A percentile compares a stretch with the other conserved stretches of the same genome.
phyloP scores from a whole-genome alignment of 2,329 filamentous ascomycete genomes.

The Grosmannia clavigera region DNA sequence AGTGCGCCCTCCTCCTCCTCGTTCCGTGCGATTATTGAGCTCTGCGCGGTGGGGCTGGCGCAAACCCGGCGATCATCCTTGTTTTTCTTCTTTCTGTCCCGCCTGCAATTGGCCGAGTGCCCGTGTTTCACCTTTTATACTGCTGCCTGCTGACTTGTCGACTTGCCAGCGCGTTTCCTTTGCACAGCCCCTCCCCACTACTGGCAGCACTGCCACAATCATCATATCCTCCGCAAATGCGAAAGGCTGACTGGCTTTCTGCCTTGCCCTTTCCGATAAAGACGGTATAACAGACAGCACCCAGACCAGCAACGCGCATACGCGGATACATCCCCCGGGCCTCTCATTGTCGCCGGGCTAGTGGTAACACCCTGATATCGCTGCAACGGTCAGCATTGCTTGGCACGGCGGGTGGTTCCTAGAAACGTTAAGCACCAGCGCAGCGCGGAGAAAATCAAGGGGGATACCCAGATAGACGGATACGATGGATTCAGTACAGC shows the following conservation, averaged over 20 bases:
- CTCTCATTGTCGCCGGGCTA: background rate
- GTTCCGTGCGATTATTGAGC: background rate
- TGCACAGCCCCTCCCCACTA: slow-evolving; percentile 28
- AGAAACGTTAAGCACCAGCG: background rate
- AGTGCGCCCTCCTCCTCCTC: background rate
- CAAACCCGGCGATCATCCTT: background rate
- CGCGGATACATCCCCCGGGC: background rate
- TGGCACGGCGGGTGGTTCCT: background rate
- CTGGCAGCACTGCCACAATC: slow-evolving; percentile 24
- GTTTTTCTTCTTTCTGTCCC: background rate
- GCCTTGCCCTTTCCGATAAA: slow-evolving; percentile 24
- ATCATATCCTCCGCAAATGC: slow-evolving; percentile 3
- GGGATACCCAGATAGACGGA: slow-evolving; percentile 1
- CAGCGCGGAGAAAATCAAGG: slow-evolving; percentile 5
- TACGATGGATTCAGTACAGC: slow-evolving; percentile 39
- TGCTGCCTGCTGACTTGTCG: background rate
- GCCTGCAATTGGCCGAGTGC: background rate
- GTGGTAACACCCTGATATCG: background rate
- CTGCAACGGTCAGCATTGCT: background rate
- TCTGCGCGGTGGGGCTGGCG: background rate
- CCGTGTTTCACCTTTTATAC: slow-evolving; percentile 8
- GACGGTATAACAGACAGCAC: slow-evolving; percentile 16
- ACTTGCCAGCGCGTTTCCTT: slow-evolving; percentile 16
- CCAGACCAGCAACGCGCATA: slow-evolving; percentile 5
- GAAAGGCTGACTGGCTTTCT: slow-evolving; percentile 34